phyloP scores from a whole-genome alignment of 495 filamentous ascomycete species.

The Umbilicaria muhlenbergii region DNA sequence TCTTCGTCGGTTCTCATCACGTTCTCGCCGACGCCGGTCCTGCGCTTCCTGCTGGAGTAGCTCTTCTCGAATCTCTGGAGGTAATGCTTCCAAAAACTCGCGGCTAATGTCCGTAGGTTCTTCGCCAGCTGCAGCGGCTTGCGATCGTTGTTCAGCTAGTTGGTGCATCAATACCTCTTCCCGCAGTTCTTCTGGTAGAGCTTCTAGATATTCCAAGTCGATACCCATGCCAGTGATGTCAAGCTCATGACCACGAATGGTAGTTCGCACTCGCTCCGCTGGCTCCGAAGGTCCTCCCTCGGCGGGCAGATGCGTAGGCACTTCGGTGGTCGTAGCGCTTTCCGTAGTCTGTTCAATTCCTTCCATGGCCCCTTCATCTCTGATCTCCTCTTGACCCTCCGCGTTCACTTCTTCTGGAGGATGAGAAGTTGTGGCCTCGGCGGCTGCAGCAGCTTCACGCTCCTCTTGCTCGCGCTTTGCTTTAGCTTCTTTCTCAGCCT shows the following conservation, averaged over 20 bases:
- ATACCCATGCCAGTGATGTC: constrained; percentile 93
- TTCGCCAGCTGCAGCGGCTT: constrained; percentile 66
- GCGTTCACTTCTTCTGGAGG: constrained; percentile 17
- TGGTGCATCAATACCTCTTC: constrained; percentile 91
- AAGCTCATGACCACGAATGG: constrained; percentile 65
- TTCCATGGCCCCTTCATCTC: constrained; percentile 55
- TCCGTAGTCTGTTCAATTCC: constrained; percentile 49
- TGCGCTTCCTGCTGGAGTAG: constrained; percentile 76
- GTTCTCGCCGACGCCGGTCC: constrained; percentile 79
- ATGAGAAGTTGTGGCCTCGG: neutral
- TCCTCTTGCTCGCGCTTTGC: constrained; percentile 43
- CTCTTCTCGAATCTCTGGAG: constrained; percentile 76
- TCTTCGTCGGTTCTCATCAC: constrained; percentile 54
- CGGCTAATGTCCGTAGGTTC: constrained; percentile 76
- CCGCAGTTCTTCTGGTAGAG: constrained; percentile 82
- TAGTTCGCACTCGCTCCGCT: constrained; percentile 50
- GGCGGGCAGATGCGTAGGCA: constrained; percentile 17
- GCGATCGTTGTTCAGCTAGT: constrained; percentile 62
- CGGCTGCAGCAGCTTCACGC: constrained; percentile 42
- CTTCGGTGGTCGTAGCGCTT: constrained; percentile 11
- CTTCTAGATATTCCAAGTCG: constrained; percentile 84
- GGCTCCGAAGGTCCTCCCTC: constrained; percentile 35
- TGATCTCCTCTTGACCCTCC: constrained; percentile 20
- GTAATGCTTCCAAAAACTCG: constrained; percentile 89
- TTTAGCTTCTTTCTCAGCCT: constrained; percentile 35